These are phyloP conservation scores for Pseudonitzschia delicatissima DNA, from an alignment of 108 stramenopile species.

Conservation along the genomic window DNA sequence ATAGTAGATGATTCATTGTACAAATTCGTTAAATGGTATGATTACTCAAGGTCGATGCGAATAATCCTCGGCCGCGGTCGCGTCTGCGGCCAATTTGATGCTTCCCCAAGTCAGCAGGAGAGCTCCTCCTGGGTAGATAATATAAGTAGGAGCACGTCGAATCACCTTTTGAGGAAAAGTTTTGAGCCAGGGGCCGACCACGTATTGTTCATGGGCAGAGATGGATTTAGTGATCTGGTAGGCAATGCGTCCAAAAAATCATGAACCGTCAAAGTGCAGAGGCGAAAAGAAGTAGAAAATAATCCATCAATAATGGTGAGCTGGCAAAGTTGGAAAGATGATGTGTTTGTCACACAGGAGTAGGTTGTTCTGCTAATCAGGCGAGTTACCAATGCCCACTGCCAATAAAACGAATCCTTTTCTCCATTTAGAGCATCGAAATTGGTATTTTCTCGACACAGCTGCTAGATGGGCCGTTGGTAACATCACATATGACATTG, in stretches of 20 bases:
- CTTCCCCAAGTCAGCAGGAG: slow-evolving; percentile 28
- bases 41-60: slow-evolving; percentile 42
- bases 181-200: slow-evolving; percentile 69
- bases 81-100: slow-evolving; percentile 19
- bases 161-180: slow-evolving; percentile 71
- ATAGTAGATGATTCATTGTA: too few relatives aligned
- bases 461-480: too few relatives aligned
- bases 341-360: too few relatives aligned
- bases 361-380: too few relatives aligned
- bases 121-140: slow-evolving; percentile 36
- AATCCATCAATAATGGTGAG: too few relatives aligned
- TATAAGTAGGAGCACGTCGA: slow-evolving; percentile 41
- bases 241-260: background rate
- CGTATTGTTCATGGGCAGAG: slow-evolving; percentile 74
- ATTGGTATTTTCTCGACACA: too few relatives aligned
- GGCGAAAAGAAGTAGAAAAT: slow-evolving; percentile 13
- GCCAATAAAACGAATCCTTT: too few relatives aligned
- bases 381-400: too few relatives aligned
- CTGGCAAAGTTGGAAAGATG: background rate
- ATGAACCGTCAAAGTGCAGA: background rate
- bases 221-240: slow-evolving; percentile 71
- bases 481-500: too few relatives aligned
- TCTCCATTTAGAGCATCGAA: too few relatives aligned
- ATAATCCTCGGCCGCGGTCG: slow-evolving; percentile 32
- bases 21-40: too few relatives aligned